Percentiles rank a stretch among this genome's conserved stretches.
Conservation (phyloP, 805 yeast species). For the Candida sithepensis region DNA sequence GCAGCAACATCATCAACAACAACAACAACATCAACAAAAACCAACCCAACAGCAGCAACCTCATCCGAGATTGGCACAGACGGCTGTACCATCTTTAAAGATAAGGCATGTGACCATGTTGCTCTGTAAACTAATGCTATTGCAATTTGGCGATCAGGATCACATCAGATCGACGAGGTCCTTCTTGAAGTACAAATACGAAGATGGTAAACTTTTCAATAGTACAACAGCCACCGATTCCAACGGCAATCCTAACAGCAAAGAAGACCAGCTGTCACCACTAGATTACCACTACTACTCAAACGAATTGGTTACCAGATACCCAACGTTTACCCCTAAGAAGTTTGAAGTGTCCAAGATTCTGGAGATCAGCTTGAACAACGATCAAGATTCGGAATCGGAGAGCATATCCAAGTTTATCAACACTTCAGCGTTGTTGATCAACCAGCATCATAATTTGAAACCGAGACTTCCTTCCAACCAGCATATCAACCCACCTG, state of each 20-base stretch:
- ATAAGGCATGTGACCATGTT: slow-evolving; percentile 54
- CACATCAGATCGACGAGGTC: slow-evolving; percentile 41
- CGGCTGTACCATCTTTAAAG: slow-evolving; percentile 32
- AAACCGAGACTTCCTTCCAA: slow-evolving; percentile 34
- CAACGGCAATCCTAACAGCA: slow-evolving; percentile 5
- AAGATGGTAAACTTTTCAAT: slow-evolving; percentile 9
- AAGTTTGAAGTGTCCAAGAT: slow-evolving; percentile 43
- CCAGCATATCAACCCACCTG: slow-evolving; percentile 28
- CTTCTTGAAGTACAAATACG: slow-evolving; percentile 41
- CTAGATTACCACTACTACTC: slow-evolving; percentile 80
- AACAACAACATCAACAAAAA: slow-evolving; percentile 19
- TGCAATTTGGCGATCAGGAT: slow-evolving; percentile 59
- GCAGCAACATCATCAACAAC: slow-evolving; percentile 4
- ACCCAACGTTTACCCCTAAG: slow-evolving; percentile 64
- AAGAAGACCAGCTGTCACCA: slow-evolving; percentile 55
- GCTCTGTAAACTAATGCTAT: slow-evolving; percentile 48
- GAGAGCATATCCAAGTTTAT: slow-evolving; percentile 18
- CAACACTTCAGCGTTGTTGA: slow-evolving; percentile 25
- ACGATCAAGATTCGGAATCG: slow-evolving; percentile 11
- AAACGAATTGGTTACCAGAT: slow-evolving; percentile 69
- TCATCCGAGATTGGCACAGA: slow-evolving; percentile 7
- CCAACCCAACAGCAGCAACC: slow-evolving; percentile 4
- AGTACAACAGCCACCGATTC: neutral
- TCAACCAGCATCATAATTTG: slow-evolving; percentile 31
- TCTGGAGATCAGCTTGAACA: slow-evolving; percentile 32